Conservation (phyloP, 2,329 filamentous ascomycete genomes). For the Neobulgaria alba region DNA sequence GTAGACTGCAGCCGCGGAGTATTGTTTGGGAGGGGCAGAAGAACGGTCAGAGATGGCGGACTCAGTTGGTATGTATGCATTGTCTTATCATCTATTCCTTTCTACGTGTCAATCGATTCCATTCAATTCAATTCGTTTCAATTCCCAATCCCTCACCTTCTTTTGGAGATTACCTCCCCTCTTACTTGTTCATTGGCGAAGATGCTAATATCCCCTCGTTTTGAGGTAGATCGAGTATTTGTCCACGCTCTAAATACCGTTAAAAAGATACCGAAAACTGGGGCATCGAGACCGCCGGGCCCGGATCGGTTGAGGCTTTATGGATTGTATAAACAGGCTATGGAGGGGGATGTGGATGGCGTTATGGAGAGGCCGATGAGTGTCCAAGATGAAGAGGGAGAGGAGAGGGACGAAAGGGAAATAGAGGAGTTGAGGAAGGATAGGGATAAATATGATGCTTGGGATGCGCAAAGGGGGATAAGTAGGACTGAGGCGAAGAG, state of each 20-base stretch:
- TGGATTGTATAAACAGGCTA: slow-evolving; percentile 97
- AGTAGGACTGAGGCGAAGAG: slow-evolving; percentile 88
- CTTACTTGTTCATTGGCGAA: not conserved
- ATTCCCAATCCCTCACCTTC: too few relatives aligned
- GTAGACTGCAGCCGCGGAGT: too few relatives aligned
- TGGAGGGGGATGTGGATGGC: slow-evolving; percentile 94
- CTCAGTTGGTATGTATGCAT: slow-evolving; percentile 38
- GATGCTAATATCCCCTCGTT: not conserved
- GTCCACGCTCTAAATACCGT: slow-evolving; percentile 98
- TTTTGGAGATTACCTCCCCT: too few relatives aligned
- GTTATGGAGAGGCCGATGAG: slow-evolving; percentile 76
- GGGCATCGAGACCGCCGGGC: slow-evolving; percentile 79
- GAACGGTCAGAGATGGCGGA: slow-evolving; percentile 37
- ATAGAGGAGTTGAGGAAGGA: slow-evolving; percentile 39
- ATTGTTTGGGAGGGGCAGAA: slow-evolving; percentile 2
- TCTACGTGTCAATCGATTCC: too few relatives aligned
- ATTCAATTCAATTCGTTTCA: too few relatives aligned
- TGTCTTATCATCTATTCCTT: too few relatives aligned
- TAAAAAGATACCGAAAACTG: slow-evolving; percentile 92
- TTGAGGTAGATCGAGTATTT: slow-evolving; percentile 77
- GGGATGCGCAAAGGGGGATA: slow-evolving; percentile 79
- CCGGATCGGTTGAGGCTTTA: slow-evolving; percentile 83
- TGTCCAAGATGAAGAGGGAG: slow-evolving; percentile 45
- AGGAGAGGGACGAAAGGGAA: slow-evolving; percentile 30
- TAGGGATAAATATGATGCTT: slow-evolving; percentile 80